These are phyloP conservation scores for Polytrichum commune DNA, from an alignment of 225 moss, liverwort and hornwort species.

Conservation along the genomic window DNA sequence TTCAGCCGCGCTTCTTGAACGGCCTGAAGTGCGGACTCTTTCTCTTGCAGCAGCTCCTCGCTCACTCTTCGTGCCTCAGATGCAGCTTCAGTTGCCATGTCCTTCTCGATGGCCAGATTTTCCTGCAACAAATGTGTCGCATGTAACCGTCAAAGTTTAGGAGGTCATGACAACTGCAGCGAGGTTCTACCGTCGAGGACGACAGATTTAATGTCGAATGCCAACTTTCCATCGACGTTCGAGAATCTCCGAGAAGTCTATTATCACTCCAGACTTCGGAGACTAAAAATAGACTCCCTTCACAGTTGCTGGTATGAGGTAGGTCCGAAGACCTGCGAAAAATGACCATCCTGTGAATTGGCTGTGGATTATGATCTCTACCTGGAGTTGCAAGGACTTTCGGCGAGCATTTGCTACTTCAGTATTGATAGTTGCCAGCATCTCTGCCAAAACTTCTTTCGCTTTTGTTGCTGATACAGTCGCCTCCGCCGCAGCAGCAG, in stretches of 20 bases:
- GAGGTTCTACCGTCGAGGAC: too few relatives aligned
- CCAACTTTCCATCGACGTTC: too few relatives aligned
- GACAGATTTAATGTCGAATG: too few relatives aligned
- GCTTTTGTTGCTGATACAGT: conserved; percentile 65
- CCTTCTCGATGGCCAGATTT: conserved; percentile 62
- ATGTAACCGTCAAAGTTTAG: background rate
- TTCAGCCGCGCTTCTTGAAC: conserved; percentile 63
- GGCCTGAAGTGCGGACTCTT: conserved; percentile 40
- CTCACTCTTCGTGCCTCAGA: conserved; percentile 37
- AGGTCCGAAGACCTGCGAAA: too few relatives aligned
- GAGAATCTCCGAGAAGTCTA: too few relatives aligned
- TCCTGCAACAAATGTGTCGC: conserved; percentile 33
- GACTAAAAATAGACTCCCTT: too few relatives aligned
- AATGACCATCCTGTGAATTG: too few relatives aligned
- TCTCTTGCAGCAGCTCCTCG: conserved; percentile 39
- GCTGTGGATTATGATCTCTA: too few relatives aligned
- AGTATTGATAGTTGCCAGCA: conserved; percentile 54
- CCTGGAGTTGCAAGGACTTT: conserved; percentile 57
- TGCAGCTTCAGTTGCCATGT: conserved; percentile 44
- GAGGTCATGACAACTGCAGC: too few relatives aligned
- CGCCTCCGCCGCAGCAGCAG: conserved; percentile 71
- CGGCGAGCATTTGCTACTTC: conserved; percentile 64
- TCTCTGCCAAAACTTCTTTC: conserved; percentile 56
- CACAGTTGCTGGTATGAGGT: too few relatives aligned
- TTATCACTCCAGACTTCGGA: too few relatives aligned